Base-by-base conservation (phyloP, 768 basidiomycete species). In the Naganishia randhawae region DNA sequence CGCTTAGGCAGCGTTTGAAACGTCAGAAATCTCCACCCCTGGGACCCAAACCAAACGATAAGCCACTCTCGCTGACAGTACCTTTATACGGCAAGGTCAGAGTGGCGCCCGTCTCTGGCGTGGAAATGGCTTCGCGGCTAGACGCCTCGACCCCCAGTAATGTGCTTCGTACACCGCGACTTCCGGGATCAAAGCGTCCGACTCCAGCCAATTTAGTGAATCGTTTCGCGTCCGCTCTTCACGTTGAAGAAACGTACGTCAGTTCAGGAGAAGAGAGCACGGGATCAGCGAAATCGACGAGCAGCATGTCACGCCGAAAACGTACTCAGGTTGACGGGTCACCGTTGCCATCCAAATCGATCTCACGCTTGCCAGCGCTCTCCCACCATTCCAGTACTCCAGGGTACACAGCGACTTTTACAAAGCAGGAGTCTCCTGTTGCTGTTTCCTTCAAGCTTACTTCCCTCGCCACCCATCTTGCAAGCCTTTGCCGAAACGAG, bases 381-480 rank as follows among this genome's bases (percentile, higher is more conserved):
- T 14, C 16, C 1, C 57, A 41, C 37, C 29, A 39, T 14, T 9
- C 57, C 3, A 14, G 3, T 14, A 29, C 39, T 14, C 25, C 57
- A 10, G 35, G 33, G 27, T 8, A 14, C 3, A n/a, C 37, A 11
- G n/a, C 4, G 7, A 31, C 37, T 3, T 25, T 57, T 6, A 22
- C 57, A 13, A 39, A 39, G 3, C 35, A 25, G 37, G 57, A 61
- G 14, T 61, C 57, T n/a, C 57, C 57, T 19, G 32, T 41, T 13
- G 57, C 37, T 14, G 16, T 29, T 29, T 61, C 57, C 33, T 61
- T 41, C 37, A 25, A 37, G 29, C 39, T 75, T 10, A 50, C 73
- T 7, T 77, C 76, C 1, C 70, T 79, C 10, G 67, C 78, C 4
- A 69, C 69, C 0, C 73, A 73, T 62, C 70, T 79, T 0, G 69